Base-by-base conservation (phyloP, 1,139 yeast species). In the Nakaseomyces kungkrabaensis region DNA sequence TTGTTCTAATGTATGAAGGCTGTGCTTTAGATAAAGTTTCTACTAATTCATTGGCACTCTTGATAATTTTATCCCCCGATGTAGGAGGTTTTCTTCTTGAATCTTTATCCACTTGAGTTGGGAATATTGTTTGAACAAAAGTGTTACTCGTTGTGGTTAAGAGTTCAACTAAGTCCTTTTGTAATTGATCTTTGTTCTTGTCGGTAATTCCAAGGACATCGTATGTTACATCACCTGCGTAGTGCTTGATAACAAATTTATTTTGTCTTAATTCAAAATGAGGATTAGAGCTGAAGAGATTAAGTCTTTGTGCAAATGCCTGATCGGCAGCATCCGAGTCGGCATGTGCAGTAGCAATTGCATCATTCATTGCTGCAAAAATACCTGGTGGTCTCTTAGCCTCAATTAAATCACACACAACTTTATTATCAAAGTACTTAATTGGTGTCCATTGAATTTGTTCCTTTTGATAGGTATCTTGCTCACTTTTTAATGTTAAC, bases 371-470 rank as follows among this genome's bases (percentile, higher is more conserved):
- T 1, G 96, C 96, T 2, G 98, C 95, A 71, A 94, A 90, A 48
- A 94, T 77, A 54, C 99, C 99, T 0, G 97, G 97, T 1, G 98
- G 98, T 63, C 97, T 79, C 52, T 81, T 80, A 36, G 89, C 87
- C 69, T 94, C 99, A 65, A 94, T 94, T 66, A 94, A 76, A 62
- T 94, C 99, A 73, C 98, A 94, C 41, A 94, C 99, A 59, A 94
- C 85, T 69, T 92, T 85, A 70, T 94, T 94, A 70, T 94, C 92
- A 72, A 94, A 94, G 69, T 89, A 94, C 56, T 92, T 86, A 65
- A 94, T 94, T 22, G 98, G 98, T 7, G 96, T 87, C 99, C 99
- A 94, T 66, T 88, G 78, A 63, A 94, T 94, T 68, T 88, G 86
- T 68, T 92, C 99, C 59, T 85, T 86, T 41, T 89, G 94, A 62